Conservation (phyloP, 176 grass and related monocot genomes). For the Aegilops longissima region DNA sequence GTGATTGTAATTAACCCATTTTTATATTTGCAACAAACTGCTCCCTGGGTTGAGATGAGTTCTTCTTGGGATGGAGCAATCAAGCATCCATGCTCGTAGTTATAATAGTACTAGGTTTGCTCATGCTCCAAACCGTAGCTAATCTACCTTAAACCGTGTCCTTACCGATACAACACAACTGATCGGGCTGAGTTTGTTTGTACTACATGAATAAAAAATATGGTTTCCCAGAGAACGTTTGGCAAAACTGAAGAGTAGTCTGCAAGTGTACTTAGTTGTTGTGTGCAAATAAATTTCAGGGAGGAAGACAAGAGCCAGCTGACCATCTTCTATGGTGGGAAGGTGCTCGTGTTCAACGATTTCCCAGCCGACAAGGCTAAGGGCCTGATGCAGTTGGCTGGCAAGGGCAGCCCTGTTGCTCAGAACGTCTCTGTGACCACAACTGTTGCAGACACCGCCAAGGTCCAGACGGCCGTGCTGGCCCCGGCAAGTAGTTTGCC, state of each 20-base stretch:
- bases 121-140: not conserved
- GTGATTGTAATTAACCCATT: not conserved
- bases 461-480: conserved; percentile 13
- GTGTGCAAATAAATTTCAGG: conserved; percentile 46
- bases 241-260: not conserved
- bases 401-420: conserved; percentile 50
- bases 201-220: not conserved
- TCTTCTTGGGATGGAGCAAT: not conserved
- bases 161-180: not conserved
- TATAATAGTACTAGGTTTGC: not conserved
- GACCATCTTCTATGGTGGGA: conserved; percentile 90
- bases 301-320: conserved; percentile 63
- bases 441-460: not conserved
- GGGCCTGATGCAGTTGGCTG: conserved; percentile 81
- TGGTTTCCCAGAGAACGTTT: not conserved
- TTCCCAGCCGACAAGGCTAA: conserved; percentile 94
- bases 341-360: conserved; percentile 90
- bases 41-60: not conserved
- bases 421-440: conserved; percentile 22
- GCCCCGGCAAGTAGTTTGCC: conserved; percentile 26
- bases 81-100: not conserved
- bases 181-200: not conserved
- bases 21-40: not conserved
- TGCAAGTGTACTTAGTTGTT: conserved; percentile 31
- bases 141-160: not conserved